These are phyloP conservation scores for Cupressus sempervirens DNA, from an alignment of 75 land plant genomes.

Conservation along the genomic window DNA sequence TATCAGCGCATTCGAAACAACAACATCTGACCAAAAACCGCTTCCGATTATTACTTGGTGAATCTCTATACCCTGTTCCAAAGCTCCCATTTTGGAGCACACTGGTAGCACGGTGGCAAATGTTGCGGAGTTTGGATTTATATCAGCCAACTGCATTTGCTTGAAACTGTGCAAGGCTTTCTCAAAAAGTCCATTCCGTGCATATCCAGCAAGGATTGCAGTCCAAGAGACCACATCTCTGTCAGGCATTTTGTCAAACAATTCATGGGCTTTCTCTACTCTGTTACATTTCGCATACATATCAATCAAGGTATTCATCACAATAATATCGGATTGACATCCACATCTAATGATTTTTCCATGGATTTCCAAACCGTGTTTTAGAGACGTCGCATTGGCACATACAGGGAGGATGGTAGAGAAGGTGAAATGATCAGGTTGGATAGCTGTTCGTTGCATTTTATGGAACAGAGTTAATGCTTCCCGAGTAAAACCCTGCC, in stretches of 20 bases:
- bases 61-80: not conserved
- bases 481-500: slow-evolving; percentile 11
- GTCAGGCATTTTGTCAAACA: slow-evolving; percentile 12
- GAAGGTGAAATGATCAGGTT: slow-evolving; percentile 24
- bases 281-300: not conserved
- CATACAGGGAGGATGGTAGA: slow-evolving; percentile 18
- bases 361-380: slow-evolving; percentile 10
- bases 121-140: slow-evolving; percentile 1
- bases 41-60: not conserved
- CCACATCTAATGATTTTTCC: slow-evolving; percentile 8
- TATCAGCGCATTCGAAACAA: slow-evolving; percentile 2
- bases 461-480: slow-evolving; percentile 23
- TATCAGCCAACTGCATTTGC: slow-evolving; percentile 5
- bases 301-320: slow-evolving; percentile 7
- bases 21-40: not conserved
- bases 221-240: slow-evolving; percentile 10
- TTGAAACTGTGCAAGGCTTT: not conserved
- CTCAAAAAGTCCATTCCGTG: slow-evolving; percentile 3
- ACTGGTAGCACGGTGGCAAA: slow-evolving; percentile 4
- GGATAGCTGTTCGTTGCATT: slow-evolving; percentile 29
- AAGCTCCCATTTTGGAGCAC: not conserved
- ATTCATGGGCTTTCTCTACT: not conserved
- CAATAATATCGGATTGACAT: slow-evolving; percentile 20
- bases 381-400: not conserved
- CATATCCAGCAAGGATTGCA: slow-evolving; percentile 14